Evolutionary conservation across 306 rosid species (phyloP).

Genomic region (Senna siamea): DNA sequence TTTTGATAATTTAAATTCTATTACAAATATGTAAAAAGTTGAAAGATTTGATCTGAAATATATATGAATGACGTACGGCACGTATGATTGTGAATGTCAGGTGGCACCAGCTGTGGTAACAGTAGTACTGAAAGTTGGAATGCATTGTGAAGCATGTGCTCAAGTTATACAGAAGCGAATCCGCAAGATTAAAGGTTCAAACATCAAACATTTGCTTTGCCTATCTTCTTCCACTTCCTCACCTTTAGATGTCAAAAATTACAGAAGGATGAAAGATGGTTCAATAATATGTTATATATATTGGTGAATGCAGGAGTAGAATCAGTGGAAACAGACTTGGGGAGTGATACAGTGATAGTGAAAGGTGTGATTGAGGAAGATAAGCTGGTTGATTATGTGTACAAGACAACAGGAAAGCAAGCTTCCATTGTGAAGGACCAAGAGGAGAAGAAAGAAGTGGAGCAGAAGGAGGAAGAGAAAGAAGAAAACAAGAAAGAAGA

Average conservation of each 20-base stretch:
- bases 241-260: too few relatives aligned
- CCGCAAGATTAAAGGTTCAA: conserved; percentile 76
- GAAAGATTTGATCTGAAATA: too few relatives aligned
- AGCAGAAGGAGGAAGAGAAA: conserved; percentile 36
- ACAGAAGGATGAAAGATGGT: too few relatives aligned
- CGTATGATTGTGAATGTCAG: too few relatives aligned
- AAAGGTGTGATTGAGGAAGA: conserved; percentile 67
- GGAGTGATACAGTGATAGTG: conserved; percentile 57
- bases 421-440: conserved; percentile 63
- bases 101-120: conserved; percentile 74
- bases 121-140: conserved; percentile 61
- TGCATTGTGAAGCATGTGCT: conserved; percentile 97
- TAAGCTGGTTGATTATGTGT: conserved; percentile 58
- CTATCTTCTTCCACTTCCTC: too few relatives aligned
- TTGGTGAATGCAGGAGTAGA: conserved; percentile 86
- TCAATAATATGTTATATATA: too few relatives aligned
- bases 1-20: too few relatives aligned
- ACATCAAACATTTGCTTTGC: background rate
- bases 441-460: conserved; percentile 43
- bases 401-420: conserved; percentile 61
- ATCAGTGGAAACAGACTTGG: conserved; percentile 71
- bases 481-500: conserved; percentile 41
- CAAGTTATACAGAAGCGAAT: conserved; percentile 73
- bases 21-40: too few relatives aligned
- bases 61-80: too few relatives aligned